These are phyloP conservation scores for Phytophthora kernoviae DNA, from an alignment of 352 stramenopile species.

Conservation along the genomic window DNA sequence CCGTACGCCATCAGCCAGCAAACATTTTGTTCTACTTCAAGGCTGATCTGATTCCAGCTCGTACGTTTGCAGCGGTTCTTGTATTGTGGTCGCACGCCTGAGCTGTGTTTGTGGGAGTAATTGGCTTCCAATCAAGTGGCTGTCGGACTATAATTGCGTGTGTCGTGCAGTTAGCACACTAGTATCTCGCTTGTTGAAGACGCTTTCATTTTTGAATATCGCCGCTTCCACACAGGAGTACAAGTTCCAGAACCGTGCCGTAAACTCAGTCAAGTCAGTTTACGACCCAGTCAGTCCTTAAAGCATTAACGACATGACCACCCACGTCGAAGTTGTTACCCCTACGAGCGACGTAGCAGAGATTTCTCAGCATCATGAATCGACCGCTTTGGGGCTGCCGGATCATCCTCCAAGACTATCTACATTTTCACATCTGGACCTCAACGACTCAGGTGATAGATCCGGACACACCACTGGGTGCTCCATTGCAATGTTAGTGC, in stretches of 20 bases:
- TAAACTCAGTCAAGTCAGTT: no score
- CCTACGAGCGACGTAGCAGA: slow-evolving; percentile 44
- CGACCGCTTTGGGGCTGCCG: slow-evolving; percentile 28
- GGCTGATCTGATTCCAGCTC: neutral
- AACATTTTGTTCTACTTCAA: neutral
- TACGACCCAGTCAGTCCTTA: no score
- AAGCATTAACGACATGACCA: slow-evolving; percentile 15
- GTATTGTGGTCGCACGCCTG: slow-evolving; percentile 3
- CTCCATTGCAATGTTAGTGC: slow-evolving; percentile 69
- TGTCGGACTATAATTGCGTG: neutral
- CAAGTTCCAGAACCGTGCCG: no score
- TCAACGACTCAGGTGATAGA: slow-evolving; percentile 26
- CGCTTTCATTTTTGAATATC: slow-evolving; percentile 24
- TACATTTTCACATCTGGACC: slow-evolving; percentile 38
- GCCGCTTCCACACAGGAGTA: neutral
- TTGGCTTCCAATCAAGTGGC: slow-evolving; percentile 2
- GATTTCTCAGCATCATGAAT: slow-evolving; percentile 26
- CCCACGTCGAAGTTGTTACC: slow-evolving; percentile 42
- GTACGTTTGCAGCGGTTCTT: neutral
- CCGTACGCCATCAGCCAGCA: no score
- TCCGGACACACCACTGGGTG: slow-evolving; percentile 36
- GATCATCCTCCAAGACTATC: slow-evolving; percentile 36
- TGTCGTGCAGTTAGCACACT: neutral
- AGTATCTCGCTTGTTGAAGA: neutral
- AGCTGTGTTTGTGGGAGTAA: slow-evolving; percentile 23